Base-by-base conservation (phyloP, 768 basidiomycete genomes). In the Boletus sp. region DNA sequence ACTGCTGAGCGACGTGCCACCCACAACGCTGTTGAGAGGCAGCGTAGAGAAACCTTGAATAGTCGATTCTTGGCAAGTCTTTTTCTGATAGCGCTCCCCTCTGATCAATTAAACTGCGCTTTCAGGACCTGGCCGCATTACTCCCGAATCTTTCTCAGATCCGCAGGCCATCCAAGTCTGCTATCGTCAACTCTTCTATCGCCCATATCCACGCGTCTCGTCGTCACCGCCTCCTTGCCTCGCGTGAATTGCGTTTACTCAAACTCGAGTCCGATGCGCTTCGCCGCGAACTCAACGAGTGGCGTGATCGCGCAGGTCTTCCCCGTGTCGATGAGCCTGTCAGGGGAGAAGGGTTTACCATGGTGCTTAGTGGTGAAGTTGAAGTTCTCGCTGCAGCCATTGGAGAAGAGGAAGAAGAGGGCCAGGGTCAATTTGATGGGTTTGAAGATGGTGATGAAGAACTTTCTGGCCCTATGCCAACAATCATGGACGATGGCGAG, bases 1-100 rank as follows among this genome's bases (percentile, higher is more conserved):
- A 98, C 95, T 51, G 95, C 94, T 50, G 96, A 98, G 72, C 91
- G 95, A 73, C 80, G 96, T 36, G 93, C 94, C 4, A 94, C 92
- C 20, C 96, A 99, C 77, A 99, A 98, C 71, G 96, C 97, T 33
- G 93, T 98, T 56, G 97, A 98, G 77, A 82, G 97, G 50, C 89
- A 90, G 68, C 83, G 96, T 47, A 79, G 96, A 49, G 96, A 98
- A 77, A 94, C 90, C 45, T 77, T 98, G 50, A 99, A 98, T 70
- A 84, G 89, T 52, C 83, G 94, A 56, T 98, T 98, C 78, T 77
- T 97, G 65, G 90, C 87, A 70, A 66, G 87, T 72, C 52, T 49
- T 54, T 63, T 61, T 55, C 41, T 47, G 44, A 51, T 54, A 51
- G 14, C 30, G 47, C 8, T 60, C 55, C 52, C 39, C 53, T 36